Conservation (phyloP, 1,139 yeast species). For the Arxiozyma telluris region DNA sequence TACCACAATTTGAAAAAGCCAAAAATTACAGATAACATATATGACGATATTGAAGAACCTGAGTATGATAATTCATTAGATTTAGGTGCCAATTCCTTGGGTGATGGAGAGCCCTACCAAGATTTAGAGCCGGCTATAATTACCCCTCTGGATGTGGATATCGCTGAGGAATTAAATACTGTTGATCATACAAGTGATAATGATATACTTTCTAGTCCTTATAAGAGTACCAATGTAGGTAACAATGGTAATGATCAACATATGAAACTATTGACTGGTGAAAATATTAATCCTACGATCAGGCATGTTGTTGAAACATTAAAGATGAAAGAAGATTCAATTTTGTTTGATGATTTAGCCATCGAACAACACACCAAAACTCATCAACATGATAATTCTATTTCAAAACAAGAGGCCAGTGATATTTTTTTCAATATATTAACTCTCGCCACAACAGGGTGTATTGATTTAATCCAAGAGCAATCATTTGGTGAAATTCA, state of each 20-base stretch:
- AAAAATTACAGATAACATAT: conserved; percentile 1
- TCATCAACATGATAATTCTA: conserved; percentile 20
- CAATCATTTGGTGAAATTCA: conserved; percentile 52
- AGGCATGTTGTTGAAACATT: conserved; percentile 47
- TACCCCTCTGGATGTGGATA: not conserved
- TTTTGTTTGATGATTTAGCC: conserved; percentile 37
- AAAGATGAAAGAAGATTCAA: conserved; percentile 27
- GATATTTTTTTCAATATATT: conserved; percentile 74
- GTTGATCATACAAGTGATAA: not conserved
- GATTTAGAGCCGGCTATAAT: not conserved
- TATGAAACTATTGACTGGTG: conserved; percentile 16
- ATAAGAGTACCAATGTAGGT: not conserved
- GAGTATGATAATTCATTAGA: conserved; percentile 16
- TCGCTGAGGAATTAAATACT: not conserved
- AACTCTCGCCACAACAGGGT: conserved; percentile 73
- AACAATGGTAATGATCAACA: not conserved
- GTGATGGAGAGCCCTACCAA: conserved; percentile 4
- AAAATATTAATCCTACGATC: conserved; percentile 39
- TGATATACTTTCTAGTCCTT: not conserved
- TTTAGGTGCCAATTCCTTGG: conserved; percentile 11
- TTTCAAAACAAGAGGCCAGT: conserved; percentile 54
- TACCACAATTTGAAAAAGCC: conserved; percentile 8
- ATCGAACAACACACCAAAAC: conserved; percentile 16
- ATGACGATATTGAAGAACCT: conserved; percentile 8
- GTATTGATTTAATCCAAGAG: conserved; percentile 54